Conservation (phyloP, 73 alveolate genomes). For the Paraurostyla sp. region DNA sequence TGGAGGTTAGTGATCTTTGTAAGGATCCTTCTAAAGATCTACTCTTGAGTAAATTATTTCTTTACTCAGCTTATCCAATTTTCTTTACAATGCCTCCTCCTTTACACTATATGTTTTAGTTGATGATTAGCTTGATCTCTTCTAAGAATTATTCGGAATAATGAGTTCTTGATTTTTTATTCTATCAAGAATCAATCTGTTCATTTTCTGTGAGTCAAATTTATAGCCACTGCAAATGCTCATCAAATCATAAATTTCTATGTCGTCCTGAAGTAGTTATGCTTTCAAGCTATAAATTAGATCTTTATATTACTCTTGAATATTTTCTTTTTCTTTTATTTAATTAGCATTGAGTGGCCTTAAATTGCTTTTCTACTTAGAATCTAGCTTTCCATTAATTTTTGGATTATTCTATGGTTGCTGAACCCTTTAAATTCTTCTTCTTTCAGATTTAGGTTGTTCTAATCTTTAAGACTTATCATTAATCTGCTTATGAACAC, state of each 20-base stretch:
- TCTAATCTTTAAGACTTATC: too few relatives aligned
- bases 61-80: not conserved
- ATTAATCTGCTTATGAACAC: too few relatives aligned
- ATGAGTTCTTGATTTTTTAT: not conserved
- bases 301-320: not conserved
- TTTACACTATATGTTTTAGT: not conserved
- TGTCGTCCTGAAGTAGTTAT: conserved; percentile 12
- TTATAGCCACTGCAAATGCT: conserved; percentile 35
- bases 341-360: not conserved
- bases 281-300: not conserved
- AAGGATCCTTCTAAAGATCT: not conserved
- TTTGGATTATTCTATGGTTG: too few relatives aligned
- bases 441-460: too few relatives aligned
- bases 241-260: not conserved
- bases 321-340: not conserved
- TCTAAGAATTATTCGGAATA: too few relatives aligned
- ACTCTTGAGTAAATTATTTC: conserved; percentile 19
- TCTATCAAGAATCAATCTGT: conserved; percentile 20
- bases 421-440: too few relatives aligned
- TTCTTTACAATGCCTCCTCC: not conserved
- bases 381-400: not conserved
- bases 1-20: not conserved
- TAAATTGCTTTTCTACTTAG: not conserved
- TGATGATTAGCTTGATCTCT: not conserved
- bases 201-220: conserved; percentile 20